Conservation (phyloP, 2,329 filamentous ascomycete genomes). For the Amauroascus verrucosus region DNA sequence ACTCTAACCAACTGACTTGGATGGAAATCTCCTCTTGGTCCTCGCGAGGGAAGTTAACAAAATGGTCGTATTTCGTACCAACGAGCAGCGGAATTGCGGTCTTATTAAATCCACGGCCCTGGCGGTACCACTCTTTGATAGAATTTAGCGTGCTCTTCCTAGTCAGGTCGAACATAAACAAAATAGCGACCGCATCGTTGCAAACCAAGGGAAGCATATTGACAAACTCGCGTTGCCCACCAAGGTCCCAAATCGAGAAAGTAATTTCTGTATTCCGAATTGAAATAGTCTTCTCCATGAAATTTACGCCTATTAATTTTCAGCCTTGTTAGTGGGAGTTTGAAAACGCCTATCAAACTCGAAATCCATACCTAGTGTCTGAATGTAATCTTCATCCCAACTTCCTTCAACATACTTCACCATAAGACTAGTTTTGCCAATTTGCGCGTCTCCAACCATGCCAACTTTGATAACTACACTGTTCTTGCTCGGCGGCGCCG, state of each 20-base stretch:
- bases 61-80: slow-evolving; percentile 97
- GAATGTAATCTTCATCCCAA: slow-evolving; percentile 99
- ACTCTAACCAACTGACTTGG: slow-evolving; percentile 69
- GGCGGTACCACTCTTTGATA: slow-evolving; percentile 99
- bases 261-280: slow-evolving; percentile 99
- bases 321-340: not conserved
- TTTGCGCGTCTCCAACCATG: slow-evolving; percentile 98
- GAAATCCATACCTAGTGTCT: slow-evolving; percentile 65
- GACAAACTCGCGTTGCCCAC: slow-evolving; percentile 95
- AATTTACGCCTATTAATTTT: slow-evolving; percentile 72
- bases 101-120: slow-evolving; percentile 97
- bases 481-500: slow-evolving; percentile 35
- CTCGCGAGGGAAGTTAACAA: slow-evolving; percentile 94
- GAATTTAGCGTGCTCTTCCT: slow-evolving; percentile 97
- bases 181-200: slow-evolving; percentile 94
- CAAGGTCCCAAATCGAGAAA: slow-evolving; percentile 98
- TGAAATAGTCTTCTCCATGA: slow-evolving; percentile 99
- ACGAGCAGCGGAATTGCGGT: slow-evolving; percentile 97
- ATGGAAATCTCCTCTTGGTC: slow-evolving; percentile 98
- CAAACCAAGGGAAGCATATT: slow-evolving; percentile 99
- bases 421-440: slow-evolving; percentile 98
- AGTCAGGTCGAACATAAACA: slow-evolving; percentile 99
- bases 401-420: slow-evolving; percentile 99
- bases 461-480: slow-evolving; percentile 97
- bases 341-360: not conserved